A percentile compares a stretch with the other conserved stretches of the same genome.
Conservation (phyloP, 441 rosid genomes). For the Populus hybrid region DNA sequence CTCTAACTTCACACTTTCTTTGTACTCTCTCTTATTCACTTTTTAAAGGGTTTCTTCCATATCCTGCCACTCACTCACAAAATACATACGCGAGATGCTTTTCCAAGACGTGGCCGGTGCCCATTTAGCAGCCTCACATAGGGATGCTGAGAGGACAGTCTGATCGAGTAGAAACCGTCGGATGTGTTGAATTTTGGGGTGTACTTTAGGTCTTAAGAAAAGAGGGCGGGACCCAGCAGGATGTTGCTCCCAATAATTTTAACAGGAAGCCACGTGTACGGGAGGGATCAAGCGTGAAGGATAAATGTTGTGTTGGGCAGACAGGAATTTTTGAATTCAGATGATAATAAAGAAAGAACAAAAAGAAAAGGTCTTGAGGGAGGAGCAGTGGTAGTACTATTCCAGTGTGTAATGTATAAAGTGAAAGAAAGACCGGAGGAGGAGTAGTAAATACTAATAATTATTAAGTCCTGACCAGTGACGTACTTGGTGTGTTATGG, state of each 20-base stretch:
- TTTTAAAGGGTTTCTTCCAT: constrained; percentile 23
- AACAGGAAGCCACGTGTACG: constrained; percentile 18
- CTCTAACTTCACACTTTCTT: not conserved
- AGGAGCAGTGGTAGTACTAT: no score
- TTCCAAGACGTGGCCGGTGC: constrained; percentile 10
- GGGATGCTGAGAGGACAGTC: not conserved
- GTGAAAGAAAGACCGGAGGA: no score
- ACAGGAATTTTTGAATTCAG: not conserved
- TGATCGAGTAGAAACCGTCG: not conserved
- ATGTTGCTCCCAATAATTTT: constrained; percentile 15
- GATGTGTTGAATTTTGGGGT: not conserved
- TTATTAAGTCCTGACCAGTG: no score
- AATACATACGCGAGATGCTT: not conserved
- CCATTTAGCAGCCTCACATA: not conserved
- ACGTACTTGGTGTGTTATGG: no score
- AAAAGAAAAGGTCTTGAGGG: not conserved
- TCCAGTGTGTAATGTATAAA: no score
- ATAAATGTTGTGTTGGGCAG: not conserved
- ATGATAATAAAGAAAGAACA: not conserved
- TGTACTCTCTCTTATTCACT: constrained; percentile 20
- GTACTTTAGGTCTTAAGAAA: not conserved
- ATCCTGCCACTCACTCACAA: not conserved
- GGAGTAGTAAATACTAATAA: no score
- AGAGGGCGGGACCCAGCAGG: constrained; percentile 6
- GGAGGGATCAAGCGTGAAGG: constrained; percentile 9